A percentile compares a stretch with the other conserved stretches of the same genome.
phyloP scores from a whole-genome alignment of 116 monocot genomes.

The Dioscorea cayenensis region DNA sequence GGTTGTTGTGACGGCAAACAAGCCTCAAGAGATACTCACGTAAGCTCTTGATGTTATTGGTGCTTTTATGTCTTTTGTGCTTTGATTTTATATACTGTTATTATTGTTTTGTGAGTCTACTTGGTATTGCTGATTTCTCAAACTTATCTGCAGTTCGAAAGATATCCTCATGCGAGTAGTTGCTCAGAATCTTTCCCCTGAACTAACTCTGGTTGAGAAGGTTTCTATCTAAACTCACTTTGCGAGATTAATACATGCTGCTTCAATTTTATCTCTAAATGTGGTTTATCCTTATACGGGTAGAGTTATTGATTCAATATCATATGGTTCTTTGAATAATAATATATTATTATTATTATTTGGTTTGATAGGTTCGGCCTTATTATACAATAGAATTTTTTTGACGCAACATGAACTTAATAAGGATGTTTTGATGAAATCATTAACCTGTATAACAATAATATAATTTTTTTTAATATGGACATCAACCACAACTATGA shows the following conservation, averaged over 20 bases:
- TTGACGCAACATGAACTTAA: too few species aligned
- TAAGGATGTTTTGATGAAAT: too few species aligned
- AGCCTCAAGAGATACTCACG: conserved; percentile 88
- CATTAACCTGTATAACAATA: too few species aligned
- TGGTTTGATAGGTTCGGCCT: too few species aligned
- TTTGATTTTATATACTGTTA: not conserved
- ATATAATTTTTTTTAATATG: too few species aligned
- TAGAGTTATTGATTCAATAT: not conserved
- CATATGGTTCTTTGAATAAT: not conserved
- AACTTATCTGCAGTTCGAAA: conserved; percentile 62
- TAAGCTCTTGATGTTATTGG: conserved; percentile 19
- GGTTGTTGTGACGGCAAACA: conserved; percentile 54
- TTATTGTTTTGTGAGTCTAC: not conserved
- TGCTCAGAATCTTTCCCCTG: conserved; percentile 89
- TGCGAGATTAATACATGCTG: not conserved
- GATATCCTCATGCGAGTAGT: conserved; percentile 97
- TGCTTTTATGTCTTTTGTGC: not conserved
- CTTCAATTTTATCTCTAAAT: too few species aligned
- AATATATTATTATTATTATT: too few species aligned
- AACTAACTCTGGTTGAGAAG: conserved; percentile 91
- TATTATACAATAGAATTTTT: too few species aligned
- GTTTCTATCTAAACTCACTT: conserved; percentile 24
- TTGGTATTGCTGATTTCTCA: conserved; percentile 4
- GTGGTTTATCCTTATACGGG: not conserved
- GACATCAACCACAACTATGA: too few species aligned